Evolutionary conservation across 2,329 filamentous ascomycete genomes (phyloP).

Genomic region (Hypomyces rosellus): DNA sequence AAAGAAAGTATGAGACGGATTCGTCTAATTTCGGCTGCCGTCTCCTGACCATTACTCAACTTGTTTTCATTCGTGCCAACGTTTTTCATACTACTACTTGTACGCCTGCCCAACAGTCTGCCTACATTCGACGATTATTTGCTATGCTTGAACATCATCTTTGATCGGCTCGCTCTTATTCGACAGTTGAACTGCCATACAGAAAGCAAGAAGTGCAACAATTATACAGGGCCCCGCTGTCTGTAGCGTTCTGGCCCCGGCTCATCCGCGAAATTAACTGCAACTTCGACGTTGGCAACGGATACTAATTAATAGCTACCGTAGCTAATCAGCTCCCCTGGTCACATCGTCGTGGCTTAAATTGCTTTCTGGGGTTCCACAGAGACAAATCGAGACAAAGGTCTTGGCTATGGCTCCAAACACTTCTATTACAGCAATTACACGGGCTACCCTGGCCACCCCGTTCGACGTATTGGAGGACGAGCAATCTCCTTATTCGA

Average conservation of each 20-base stretch:
- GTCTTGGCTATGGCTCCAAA: neutral
- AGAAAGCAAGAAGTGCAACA: conserved; percentile 1
- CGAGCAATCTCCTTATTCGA: conserved; percentile 2
- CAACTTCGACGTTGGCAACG: conserved; percentile 3
- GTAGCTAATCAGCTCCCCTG: conserved; percentile 10
- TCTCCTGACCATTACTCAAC: neutral
- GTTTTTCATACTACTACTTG: neutral
- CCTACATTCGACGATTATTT: conserved; percentile 7
- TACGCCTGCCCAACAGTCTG: conserved; percentile 3
- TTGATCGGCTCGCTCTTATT: conserved; percentile 6
- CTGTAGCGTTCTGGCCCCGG: conserved; percentile 4
- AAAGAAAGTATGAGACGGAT: conserved; percentile 5
- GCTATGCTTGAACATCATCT: conserved; percentile 9
- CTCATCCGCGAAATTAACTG: conserved; percentile 17
- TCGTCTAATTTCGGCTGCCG: conserved; percentile 8
- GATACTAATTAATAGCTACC: conserved; percentile 7
- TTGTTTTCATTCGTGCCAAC: conserved; percentile 2
- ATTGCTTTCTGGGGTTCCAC: conserved; percentile 1
- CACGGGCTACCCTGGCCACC: neutral
- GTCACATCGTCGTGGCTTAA: conserved; percentile 4
- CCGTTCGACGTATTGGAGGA: conserved; percentile 12
- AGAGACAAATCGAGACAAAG: conserved; percentile 6
- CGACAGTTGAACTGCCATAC: conserved; percentile 6
- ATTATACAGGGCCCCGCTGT: conserved; percentile 5
- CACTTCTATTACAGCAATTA: neutral